phyloP scores from a whole-genome alignment of 441 rosid species.

The Metrosideros polymorpha region DNA sequence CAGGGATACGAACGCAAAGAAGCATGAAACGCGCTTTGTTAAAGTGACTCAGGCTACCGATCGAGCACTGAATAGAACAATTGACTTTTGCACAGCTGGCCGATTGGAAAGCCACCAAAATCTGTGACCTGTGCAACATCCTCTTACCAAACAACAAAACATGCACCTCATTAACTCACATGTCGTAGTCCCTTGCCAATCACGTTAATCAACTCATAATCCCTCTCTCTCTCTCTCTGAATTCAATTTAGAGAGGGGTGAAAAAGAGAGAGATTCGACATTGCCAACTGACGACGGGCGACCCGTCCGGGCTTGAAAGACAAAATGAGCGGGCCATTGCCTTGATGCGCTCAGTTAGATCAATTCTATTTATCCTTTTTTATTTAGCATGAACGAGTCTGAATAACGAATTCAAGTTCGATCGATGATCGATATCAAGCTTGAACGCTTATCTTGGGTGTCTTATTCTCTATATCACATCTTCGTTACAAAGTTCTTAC shows the following conservation, averaged over 20 bases:
- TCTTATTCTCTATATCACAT: neutral
- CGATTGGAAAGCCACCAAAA: neutral
- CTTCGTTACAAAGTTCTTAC: neutral
- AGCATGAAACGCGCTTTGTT: too few relatives aligned
- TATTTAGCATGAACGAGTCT: neutral
- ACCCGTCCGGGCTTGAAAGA: neutral
- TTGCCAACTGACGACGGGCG: neutral
- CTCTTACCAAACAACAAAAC: neutral
- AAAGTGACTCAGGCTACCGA: too few relatives aligned
- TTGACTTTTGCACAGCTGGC: neutral
- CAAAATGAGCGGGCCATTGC: neutral
- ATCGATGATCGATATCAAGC: neutral
- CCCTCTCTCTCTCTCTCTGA: too few relatives aligned
- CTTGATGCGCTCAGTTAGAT: neutral
- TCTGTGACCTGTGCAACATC: neutral
- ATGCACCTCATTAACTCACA: too few relatives aligned
- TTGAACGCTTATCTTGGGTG: neutral
- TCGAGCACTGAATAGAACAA: too few relatives aligned
- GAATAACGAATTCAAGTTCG: neutral
- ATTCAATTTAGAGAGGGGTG: too few relatives aligned
- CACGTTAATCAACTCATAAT: too few relatives aligned
- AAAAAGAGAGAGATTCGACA: too few relatives aligned
- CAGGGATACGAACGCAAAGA: too few relatives aligned
- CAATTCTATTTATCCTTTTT: fast-evolving
- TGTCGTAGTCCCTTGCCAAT: too few relatives aligned